Percentiles rank a stretch among this genome's conserved stretches.
Evolutionary conservation across 75 land plant genomes (phyloP).

Genomic region (Selaginella tamariscina): DNA sequence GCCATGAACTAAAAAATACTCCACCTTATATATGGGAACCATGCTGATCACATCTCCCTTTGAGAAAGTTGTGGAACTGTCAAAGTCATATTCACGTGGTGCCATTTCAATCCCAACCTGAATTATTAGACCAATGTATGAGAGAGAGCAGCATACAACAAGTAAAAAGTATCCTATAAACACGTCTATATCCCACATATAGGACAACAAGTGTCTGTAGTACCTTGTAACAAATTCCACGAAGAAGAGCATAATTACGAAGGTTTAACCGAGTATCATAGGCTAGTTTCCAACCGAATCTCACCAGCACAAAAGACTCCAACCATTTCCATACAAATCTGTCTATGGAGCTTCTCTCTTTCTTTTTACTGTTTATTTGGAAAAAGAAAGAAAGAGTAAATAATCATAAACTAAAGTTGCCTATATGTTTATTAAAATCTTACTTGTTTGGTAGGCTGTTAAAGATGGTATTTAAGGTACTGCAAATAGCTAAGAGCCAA

Average conservation of each 20-base stretch:
- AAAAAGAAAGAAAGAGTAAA: too few species aligned
- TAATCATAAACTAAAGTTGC: too few species aligned
- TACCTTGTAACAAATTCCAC: constrained; percentile 12
- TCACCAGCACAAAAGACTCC: not conserved
- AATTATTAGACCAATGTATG: not conserved
- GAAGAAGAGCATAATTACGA: constrained; percentile 5
- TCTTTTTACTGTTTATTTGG: too few species aligned
- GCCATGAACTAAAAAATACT: not conserved
- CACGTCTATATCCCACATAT: not conserved
- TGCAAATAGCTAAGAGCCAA: not conserved
- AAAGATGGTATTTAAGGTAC: constrained; percentile 9
- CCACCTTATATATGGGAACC: constrained; percentile 8
- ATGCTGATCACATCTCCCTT: constrained; percentile 2
- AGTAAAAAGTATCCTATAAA: too few species aligned
- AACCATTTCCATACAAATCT: not conserved
- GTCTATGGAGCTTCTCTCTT: not conserved
- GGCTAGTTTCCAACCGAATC: constrained; percentile 4
- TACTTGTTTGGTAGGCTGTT: not conserved
- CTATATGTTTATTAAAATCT: too few species aligned
- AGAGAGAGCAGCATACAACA: not conserved
- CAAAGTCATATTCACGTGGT: not conserved
- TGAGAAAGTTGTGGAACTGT: constrained; percentile 2
- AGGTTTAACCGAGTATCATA: constrained; percentile 4
- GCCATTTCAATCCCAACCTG: constrained; percentile 12
- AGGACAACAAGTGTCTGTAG: not conserved